Evolutionary conservation across 2,329 filamentous ascomycete genomes (phyloP), one percentile per base, ranked within the genome.

Genomic region (Trichoderma koningiopsis): DNA sequence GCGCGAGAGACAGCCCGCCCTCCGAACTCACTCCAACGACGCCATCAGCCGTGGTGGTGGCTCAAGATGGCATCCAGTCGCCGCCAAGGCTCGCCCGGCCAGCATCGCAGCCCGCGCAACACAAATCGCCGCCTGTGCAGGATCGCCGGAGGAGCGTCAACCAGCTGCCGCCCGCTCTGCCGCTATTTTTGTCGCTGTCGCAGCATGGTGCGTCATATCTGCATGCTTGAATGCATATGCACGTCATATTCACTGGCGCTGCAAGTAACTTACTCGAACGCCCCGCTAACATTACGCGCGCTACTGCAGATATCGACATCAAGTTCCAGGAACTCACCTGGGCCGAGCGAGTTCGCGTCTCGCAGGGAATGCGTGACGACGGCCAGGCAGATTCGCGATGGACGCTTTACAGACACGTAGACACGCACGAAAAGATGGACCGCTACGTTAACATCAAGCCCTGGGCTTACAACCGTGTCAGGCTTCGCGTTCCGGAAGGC

Each of bases 391-490:
- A 79, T 27, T 75, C 72, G 64, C 78, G 73, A 72, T 82, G 81
- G 81, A 73, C 74, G 7, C 73, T 75, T 27, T 81, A 77, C 68
- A 79, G 79, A 69, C 80, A 81, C 62, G 70, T 73, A 13, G 78
- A 81, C 43, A 68, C 64, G 5, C 72, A 74, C 47, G 72, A 74
- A 64, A 76, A 75, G 70, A 81, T 95, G 73, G 96, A 98, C 79
- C 90, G 96, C 68, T 99, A 98, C 81, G 79, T 85, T 66, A 97
- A 98, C 77, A 93, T 99, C 72, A 91, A 94, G 77, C 93, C 94
- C 0, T 99, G 92, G 89, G 90, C 91, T 71, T 89, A 92, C 77
- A 97, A 96, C 76, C 89, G 96, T 47, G 86, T 99, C 68, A 91
- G 88, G 77, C 87, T 99, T 22, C 86, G 87, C 49, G 95, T 97